Percentiles rank a stretch among this genome's conserved stretches.
Evolutionary conservation across 2,329 filamentous ascomycete genomes (phyloP).

Genomic region (Colletotrichum eremochloae): DNA sequence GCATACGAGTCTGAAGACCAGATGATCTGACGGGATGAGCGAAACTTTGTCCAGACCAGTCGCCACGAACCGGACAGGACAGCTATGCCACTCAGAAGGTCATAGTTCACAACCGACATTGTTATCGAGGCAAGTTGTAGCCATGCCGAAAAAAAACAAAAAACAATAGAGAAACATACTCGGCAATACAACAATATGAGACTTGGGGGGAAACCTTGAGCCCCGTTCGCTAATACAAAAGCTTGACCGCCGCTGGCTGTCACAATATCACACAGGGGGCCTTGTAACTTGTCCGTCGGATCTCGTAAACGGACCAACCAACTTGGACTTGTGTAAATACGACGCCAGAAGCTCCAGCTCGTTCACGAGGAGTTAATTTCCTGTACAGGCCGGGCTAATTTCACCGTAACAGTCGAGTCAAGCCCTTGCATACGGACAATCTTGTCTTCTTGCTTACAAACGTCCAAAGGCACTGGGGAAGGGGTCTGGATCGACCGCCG

Average conservation of each 20-base stretch:
- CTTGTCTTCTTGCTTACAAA: no score
- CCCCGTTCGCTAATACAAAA: neutral
- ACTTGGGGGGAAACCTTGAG: neutral
- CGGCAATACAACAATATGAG: neutral
- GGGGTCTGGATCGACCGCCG: no score
- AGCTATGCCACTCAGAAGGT: neutral
- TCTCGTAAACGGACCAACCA: neutral
- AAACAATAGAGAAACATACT: neutral
- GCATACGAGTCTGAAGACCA: constrained; percentile 9
- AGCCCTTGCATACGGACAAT: neutral
- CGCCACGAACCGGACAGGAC: neutral
- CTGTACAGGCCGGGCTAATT: neutral
- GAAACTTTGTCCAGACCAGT: neutral
- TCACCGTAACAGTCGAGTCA: no score
- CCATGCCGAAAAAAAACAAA: neutral
- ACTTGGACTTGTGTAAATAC: neutral
- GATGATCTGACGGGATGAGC: neutral
- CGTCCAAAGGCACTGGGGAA: no score
- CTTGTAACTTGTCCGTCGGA: neutral
- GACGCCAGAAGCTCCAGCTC: neutral
- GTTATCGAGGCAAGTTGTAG: neutral
- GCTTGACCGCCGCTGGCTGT: neutral
- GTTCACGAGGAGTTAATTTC: no score
- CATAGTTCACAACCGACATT: neutral
- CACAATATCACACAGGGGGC: neutral